These are phyloP conservation scores for Plasmodium coatneyi DNA, from an alignment of 169 alveolate genomes.

Conservation along the genomic window DNA sequence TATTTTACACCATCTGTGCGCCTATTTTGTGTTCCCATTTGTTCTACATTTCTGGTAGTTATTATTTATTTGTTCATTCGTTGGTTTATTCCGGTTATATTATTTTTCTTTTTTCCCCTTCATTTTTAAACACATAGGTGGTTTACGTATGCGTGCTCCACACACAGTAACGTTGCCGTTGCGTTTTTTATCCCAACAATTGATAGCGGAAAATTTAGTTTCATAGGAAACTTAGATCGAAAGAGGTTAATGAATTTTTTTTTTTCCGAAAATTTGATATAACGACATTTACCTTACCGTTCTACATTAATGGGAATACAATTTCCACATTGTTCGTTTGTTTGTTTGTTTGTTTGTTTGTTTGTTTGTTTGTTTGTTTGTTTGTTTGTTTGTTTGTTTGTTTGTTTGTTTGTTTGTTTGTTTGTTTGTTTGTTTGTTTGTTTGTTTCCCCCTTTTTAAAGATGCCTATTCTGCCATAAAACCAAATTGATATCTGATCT, in stretches of 20 bases:
- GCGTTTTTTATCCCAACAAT: neutral
- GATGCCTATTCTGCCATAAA: neutral
- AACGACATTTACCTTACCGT: neutral
- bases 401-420: neutral
- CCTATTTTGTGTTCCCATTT: neutral
- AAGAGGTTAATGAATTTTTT: neutral
- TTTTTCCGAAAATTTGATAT: neutral
- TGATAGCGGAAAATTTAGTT: neutral
- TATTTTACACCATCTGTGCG: neutral
- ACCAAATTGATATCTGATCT: neutral
- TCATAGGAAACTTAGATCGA: neutral
- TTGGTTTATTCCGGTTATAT: neutral
- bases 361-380: neutral
- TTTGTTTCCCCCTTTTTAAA: neutral
- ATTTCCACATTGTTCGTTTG: neutral
- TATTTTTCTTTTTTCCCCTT: neutral
- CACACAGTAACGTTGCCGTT: neutral
- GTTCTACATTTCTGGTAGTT: neutral
- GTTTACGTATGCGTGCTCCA: constrained; percentile 7
- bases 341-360: neutral
- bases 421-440: neutral
- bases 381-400: neutral
- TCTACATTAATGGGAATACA: neutral
- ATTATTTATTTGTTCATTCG: neutral
- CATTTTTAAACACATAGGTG: neutral